Conservation (phyloP, 2,329 filamentous ascomycete species). For the Hymenotorrendiella dingleyae region DNA sequence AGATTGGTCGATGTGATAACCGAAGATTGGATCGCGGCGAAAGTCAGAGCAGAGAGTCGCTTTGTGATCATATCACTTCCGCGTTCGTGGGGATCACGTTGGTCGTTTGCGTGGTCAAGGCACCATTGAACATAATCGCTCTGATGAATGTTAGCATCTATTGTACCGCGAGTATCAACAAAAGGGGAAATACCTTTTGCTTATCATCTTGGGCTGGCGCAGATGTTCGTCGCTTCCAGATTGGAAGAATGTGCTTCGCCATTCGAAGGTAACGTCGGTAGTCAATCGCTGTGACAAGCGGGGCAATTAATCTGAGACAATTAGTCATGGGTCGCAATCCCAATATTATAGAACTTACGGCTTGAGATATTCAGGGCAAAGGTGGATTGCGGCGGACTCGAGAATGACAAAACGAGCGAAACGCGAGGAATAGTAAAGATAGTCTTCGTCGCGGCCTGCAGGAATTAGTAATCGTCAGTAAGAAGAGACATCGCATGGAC, state of each 20-base stretch:
- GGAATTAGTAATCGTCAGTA: background rate
- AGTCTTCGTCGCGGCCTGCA: constrained; percentile 30
- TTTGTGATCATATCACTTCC: constrained; percentile 26
- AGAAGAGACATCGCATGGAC: constrained; percentile 1
- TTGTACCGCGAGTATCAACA: constrained; percentile 8
- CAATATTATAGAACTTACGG: constrained; percentile 23
- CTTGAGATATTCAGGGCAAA: constrained; percentile 29
- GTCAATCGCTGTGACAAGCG: constrained; percentile 16
- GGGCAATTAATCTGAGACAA: constrained; percentile 20
- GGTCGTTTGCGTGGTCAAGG: constrained; percentile 31
- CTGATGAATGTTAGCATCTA: constrained; percentile 14
- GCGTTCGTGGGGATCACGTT: constrained; percentile 35
- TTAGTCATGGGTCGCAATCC: background rate
- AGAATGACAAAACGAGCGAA: constrained; percentile 31
- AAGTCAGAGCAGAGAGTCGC: constrained; percentile 21
- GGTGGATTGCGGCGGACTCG: constrained; percentile 31
- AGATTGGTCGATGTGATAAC: constrained; percentile 36
- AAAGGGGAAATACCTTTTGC: constrained; percentile 18
- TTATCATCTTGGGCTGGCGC: constrained; percentile 15
- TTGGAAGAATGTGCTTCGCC: constrained; percentile 30
- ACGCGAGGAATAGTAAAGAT: constrained; percentile 27
- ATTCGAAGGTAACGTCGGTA: constrained; percentile 24
- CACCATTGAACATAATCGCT: constrained; percentile 38
- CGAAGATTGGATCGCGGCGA: constrained; percentile 33
- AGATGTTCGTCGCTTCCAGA: constrained; percentile 30